Percentiles rank a stretch among this genome's conserved stretches.
Conservation (phyloP, 768 basidiomycete species). For the Jaapia argillacea region DNA sequence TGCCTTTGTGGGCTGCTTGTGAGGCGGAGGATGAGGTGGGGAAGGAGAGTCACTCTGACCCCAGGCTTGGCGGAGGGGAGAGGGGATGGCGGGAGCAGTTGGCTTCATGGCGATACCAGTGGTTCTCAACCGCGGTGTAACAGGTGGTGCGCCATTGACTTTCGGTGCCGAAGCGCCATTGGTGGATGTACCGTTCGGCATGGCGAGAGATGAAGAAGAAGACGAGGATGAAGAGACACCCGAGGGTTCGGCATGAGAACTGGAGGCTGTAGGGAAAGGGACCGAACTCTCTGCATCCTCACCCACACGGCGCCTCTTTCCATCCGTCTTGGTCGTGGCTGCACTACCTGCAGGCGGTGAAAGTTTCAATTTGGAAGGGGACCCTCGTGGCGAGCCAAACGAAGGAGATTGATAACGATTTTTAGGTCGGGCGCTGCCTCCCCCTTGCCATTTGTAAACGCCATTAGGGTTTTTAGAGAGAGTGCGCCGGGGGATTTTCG, state of each 20-base stretch:
- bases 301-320: conserved; percentile 53
- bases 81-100: conserved; percentile 57
- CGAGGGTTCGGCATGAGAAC: conserved; percentile 3
- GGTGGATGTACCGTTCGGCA: conserved; percentile 1
- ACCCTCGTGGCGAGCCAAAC: conserved; percentile 43
- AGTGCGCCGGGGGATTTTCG: conserved; percentile 35
- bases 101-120: conserved; percentile 30
- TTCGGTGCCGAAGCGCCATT: conserved; percentile 14
- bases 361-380: conserved; percentile 33
- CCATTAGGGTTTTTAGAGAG: conserved; percentile 70
- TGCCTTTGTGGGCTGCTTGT: conserved; percentile 47
- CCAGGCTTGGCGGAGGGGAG: conserved; percentile 72
- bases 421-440: conserved; percentile 55
- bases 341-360: no score
- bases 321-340: conserved; percentile 33
- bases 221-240: background rate
- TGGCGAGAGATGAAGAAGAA: conserved; percentile 8
- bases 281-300: conserved; percentile 29
- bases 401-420: conserved; percentile 70
- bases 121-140: background rate
- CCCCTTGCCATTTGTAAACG: conserved; percentile 63
- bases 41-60: conserved; percentile 28
- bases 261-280: conserved; percentile 6
- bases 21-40: conserved; percentile 18
- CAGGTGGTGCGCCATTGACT: conserved; percentile 6